Percentiles rank a stretch among this genome's conserved stretches.
Evolutionary conservation across 2,329 filamentous ascomycete species (phyloP).

Genomic region (Akanthomyces muscarius): DNA sequence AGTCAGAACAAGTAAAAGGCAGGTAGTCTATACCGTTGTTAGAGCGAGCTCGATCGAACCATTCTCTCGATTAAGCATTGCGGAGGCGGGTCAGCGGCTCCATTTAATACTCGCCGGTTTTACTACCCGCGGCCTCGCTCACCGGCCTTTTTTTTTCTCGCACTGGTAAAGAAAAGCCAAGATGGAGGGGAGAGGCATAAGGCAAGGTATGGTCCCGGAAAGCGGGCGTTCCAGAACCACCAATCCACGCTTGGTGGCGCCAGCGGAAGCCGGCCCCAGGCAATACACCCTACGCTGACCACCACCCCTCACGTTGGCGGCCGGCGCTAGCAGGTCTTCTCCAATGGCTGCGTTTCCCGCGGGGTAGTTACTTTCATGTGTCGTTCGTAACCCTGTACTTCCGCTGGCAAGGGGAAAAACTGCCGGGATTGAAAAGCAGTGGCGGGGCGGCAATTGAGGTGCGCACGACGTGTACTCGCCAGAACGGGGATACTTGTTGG

Average conservation of each 20-base stretch:
- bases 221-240: slow-evolving; percentile 5
- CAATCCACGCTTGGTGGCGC: not conserved
- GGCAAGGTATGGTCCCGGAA: not conserved
- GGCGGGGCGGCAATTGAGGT: too few relatives aligned
- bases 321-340: too few relatives aligned
- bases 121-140: not conserved
- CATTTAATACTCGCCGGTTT: slow-evolving; percentile 3
- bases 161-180: too few relatives aligned
- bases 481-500: too few relatives aligned
- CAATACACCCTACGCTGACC: not conserved
- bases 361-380: too few relatives aligned
- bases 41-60: not conserved
- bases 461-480: too few relatives aligned
- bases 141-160: not conserved
- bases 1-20: not conserved
- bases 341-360: too few relatives aligned
- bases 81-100: slow-evolving; percentile 8
- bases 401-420: too few relatives aligned
- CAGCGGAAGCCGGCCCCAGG: not conserved
- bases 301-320: not conserved
- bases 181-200: not conserved
- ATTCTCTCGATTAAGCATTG: not conserved
- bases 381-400: too few relatives aligned
- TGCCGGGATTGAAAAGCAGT: too few relatives aligned
- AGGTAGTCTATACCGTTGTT: not conserved